phyloP scores from a whole-genome alignment of 805 yeast species.

The Jamesozyma rosinii region DNA sequence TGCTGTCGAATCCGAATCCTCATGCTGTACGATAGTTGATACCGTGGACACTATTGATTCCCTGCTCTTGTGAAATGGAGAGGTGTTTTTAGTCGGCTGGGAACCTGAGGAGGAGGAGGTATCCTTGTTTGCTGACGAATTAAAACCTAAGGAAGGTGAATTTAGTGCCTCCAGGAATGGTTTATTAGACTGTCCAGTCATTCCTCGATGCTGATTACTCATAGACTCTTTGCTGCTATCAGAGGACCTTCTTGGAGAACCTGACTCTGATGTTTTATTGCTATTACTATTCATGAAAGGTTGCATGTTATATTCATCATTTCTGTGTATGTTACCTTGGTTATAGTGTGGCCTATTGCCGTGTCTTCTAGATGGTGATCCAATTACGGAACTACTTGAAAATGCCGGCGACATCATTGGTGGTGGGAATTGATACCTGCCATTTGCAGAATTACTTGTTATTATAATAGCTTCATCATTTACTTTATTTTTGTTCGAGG shows the following conservation, averaged over 20 bases:
- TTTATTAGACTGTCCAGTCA: neutral
- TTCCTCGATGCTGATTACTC: neutral
- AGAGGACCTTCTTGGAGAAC: neutral
- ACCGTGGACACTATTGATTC: slow-evolving; percentile 26
- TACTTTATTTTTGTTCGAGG: slow-evolving; percentile 4
- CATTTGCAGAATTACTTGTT: slow-evolving; percentile 26
- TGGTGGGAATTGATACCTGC: slow-evolving; percentile 31
- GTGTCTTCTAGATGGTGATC: slow-evolving; percentile 14
- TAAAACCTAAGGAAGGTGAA: slow-evolving; percentile 2
- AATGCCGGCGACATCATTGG: slow-evolving; percentile 18
- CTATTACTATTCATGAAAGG: neutral
- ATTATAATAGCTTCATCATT: slow-evolving; percentile 18
- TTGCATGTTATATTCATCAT: neutral
- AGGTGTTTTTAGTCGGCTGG: neutral
- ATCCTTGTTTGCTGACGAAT: neutral
- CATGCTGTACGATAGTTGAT: slow-evolving; percentile 26
- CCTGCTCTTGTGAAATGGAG: slow-evolving; percentile 16
- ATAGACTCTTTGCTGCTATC: neutral
- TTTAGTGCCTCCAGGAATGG: slow-evolving; percentile 1
- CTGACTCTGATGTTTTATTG: neutral
- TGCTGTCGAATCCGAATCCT: slow-evolving; percentile 13
- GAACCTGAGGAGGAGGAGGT: slow-evolving; percentile 1
- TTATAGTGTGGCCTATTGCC: neutral
- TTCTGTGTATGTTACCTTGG: slow-evolving; percentile 1
- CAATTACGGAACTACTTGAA: slow-evolving; percentile 22